Percentiles rank a stretch among this genome's conserved stretches.
These are phyloP conservation scores for Olyra latifolia DNA, from an alignment of 176 grass and related monocot genomes.

Conservation along the genomic window DNA sequence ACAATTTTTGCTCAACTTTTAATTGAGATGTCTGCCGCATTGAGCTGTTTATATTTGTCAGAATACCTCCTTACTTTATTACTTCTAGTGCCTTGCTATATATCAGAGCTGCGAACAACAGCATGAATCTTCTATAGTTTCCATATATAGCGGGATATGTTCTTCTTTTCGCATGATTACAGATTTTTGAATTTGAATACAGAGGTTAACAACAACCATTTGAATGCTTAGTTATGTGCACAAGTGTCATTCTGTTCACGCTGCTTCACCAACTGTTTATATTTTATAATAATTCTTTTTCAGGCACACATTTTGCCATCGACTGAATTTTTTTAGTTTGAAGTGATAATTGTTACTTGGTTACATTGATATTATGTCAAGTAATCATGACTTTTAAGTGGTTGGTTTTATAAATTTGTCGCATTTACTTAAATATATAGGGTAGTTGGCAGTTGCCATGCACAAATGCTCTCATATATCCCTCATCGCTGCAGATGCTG, in stretches of 20 bases:
- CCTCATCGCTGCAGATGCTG: constrained; percentile 52
- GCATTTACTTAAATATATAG: neutral
- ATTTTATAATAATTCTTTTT: neutral
- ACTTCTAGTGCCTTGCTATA: neutral
- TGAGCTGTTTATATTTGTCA: neutral
- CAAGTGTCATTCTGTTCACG: neutral
- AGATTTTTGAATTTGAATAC: neutral
- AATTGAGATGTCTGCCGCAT: neutral
- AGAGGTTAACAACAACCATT: neutral
- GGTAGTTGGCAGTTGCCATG: neutral
- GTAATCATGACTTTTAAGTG: neutral
- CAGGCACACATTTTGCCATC: neutral
- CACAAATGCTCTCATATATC: neutral
- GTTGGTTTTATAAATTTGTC: neutral
- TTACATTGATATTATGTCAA: neutral
- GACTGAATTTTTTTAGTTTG: neutral
- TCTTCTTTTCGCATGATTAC: neutral
- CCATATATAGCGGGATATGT: neutral
- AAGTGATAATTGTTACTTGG: neutral
- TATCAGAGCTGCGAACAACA: neutral
- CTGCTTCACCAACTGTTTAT: neutral
- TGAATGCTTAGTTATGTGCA: neutral
- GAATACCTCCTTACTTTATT: neutral
- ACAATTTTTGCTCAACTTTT: neutral
- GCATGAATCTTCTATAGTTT: neutral